These are phyloP conservation scores for Stephanodiscus triporus DNA, from an alignment of 108 stramenopile species.

Conservation along the genomic window DNA sequence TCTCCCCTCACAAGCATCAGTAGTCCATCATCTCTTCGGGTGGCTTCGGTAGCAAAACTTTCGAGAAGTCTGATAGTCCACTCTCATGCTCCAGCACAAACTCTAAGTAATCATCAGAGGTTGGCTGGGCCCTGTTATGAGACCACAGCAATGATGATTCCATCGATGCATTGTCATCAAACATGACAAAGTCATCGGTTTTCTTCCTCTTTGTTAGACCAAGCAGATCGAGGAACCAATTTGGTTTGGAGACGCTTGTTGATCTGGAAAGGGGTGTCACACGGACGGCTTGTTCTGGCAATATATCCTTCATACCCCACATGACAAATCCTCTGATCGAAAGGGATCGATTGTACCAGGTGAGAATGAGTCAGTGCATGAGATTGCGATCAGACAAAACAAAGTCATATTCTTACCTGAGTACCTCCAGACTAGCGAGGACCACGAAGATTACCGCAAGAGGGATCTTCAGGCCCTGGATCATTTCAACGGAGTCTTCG, in stretches of 20 bases:
- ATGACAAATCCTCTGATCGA: conserved; percentile 11
- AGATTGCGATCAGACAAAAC: background rate
- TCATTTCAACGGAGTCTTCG: conserved; percentile 12
- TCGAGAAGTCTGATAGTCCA: conserved; percentile 21
- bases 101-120: conserved; percentile 41
- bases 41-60: conserved; percentile 21
- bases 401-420: conserved; percentile 21
- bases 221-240: conserved; percentile 25
- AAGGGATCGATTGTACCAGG: background rate
- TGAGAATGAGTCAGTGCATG: conserved; percentile 3
- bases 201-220: conserved; percentile 28
- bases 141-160: conserved; percentile 48
- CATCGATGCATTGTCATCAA: conserved; percentile 49
- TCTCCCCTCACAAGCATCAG: conserved; percentile 6
- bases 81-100: conserved; percentile 45
- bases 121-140: conserved; percentile 38
- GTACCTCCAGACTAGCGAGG: conserved; percentile 25
- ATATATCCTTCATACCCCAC: conserved; percentile 8
- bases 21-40: conserved; percentile 38
- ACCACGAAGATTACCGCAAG: conserved; percentile 22
- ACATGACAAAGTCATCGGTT: conserved; percentile 46
- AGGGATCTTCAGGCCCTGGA: conserved; percentile 21
- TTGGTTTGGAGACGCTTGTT: conserved; percentile 7
- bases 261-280: background rate
- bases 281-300: background rate